Conservation (phyloP, 1,139 yeast genomes). For the Taiozyma sp. region DNA sequence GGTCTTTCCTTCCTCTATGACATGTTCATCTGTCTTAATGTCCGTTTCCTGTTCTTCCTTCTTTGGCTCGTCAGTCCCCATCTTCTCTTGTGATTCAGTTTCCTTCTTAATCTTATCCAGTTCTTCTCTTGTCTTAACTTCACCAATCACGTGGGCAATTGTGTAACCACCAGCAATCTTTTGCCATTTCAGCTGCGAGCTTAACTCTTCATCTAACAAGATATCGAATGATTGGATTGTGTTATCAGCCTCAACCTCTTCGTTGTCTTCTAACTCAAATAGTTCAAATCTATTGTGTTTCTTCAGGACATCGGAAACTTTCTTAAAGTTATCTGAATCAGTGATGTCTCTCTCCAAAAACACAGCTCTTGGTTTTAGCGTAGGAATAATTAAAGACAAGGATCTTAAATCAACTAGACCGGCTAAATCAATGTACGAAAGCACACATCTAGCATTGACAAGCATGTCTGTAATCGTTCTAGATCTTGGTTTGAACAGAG, state of each 20-base stretch:
- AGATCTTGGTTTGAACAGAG: constrained; percentile 53
- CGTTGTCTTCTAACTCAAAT: constrained; percentile 34
- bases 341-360: constrained; percentile 50
- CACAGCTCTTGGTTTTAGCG: constrained; percentile 74
- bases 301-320: constrained; percentile 19
- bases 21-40: constrained; percentile 3
- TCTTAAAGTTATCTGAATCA: constrained; percentile 21
- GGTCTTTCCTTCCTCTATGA: constrained; percentile 4
- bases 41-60: constrained; percentile 11
- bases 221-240: constrained; percentile 68
- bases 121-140: constrained; percentile 44
- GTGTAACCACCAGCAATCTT: constrained; percentile 73
- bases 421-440: constrained; percentile 76
- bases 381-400: constrained; percentile 69
- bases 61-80: constrained; percentile 1
- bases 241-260: constrained; percentile 49
- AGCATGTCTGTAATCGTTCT: constrained; percentile 34
- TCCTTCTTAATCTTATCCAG: constrained; percentile 18
- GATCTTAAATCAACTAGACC: constrained; percentile 88
- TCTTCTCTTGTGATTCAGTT: constrained; percentile 10
- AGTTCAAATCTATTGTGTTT: constrained; percentile 30
- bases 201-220: constrained; percentile 62
- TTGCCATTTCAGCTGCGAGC: constrained; percentile 76
- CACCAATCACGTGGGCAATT: constrained; percentile 81
- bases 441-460: constrained; percentile 59